A percentile compares a stretch with the other conserved stretches of the same genome.
Conservation (phyloP, 2,329 filamentous ascomycete species). For the Colletotrichum aenigma region DNA sequence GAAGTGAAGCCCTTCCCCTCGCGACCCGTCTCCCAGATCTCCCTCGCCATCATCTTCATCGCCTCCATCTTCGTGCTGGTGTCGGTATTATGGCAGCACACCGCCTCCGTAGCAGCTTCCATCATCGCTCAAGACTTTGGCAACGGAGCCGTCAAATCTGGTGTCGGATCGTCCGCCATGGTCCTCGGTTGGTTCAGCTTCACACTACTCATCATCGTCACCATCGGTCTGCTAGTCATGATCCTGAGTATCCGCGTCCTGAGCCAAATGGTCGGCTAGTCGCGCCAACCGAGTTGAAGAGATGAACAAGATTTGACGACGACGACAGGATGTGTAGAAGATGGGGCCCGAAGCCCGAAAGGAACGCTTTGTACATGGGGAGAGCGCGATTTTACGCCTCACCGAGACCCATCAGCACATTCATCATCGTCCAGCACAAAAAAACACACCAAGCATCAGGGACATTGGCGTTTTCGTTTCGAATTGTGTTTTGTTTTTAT, state of each 20-base stretch:
- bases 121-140: slow-evolving; percentile 92
- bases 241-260: slow-evolving; percentile 90
- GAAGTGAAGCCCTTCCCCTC: slow-evolving; percentile 96
- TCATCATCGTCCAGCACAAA: slow-evolving; percentile 3
- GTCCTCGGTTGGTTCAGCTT: slow-evolving; percentile 98
- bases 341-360: background rate
- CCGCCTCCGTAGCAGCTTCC: slow-evolving; percentile 91
- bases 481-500: background rate
- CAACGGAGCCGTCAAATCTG: slow-evolving; percentile 85
- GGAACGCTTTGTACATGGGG: background rate
- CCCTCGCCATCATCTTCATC: slow-evolving; percentile 89
- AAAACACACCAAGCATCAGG: slow-evolving; percentile 9
- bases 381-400: background rate
- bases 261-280: slow-evolving; percentile 54
- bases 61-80: slow-evolving; percentile 74
- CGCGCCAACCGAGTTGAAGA: slow-evolving; percentile 5
- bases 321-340: background rate
- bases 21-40: slow-evolving; percentile 88
- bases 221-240: slow-evolving; percentile 94
- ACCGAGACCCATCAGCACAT: background rate
- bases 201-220: slow-evolving; percentile 89
- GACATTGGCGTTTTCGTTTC: slow-evolving; percentile 14
- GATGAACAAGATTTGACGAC: background rate
- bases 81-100: slow-evolving; percentile 89
- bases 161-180: slow-evolving; percentile 94